Evolutionary conservation across 1,284 basidiomycete genomes (phyloP).

Genomic region (Trametes versicolor): DNA sequence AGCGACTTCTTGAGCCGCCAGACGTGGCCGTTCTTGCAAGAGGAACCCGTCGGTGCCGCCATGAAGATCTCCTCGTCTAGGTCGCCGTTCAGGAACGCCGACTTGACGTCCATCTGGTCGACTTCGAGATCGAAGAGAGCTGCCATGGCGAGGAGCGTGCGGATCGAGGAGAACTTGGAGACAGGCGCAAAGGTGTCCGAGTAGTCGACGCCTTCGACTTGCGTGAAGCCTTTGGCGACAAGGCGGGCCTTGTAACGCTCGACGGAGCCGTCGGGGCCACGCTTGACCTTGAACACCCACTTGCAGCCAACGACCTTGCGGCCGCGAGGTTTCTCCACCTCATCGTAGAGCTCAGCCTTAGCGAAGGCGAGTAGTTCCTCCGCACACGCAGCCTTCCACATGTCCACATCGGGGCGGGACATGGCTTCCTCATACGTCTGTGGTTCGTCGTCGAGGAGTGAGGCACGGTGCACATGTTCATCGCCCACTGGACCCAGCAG

Average conservation of each 20-base stretch:
- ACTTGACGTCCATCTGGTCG: conserved; percentile 55
- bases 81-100: conserved; percentile 53
- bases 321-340: conserved; percentile 38
- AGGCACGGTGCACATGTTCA: conserved; percentile 10
- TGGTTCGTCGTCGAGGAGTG: conserved; percentile 22
- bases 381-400: conserved; percentile 27
- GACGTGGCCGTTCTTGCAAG: conserved; percentile 38
- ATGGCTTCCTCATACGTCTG: conserved; percentile 30
- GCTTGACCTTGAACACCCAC: conserved; percentile 46
- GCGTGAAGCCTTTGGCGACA: conserved; percentile 1
- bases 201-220: conserved; percentile 49
- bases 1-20: conserved; percentile 39
- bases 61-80: conserved; percentile 54
- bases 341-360: conserved; percentile 23
- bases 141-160: conserved; percentile 49
- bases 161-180: conserved; percentile 47
- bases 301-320: conserved; percentile 41
- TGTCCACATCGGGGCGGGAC: conserved; percentile 23
- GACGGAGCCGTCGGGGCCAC: conserved; percentile 41
- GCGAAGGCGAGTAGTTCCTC: conserved; percentile 25
- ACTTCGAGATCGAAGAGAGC: conserved; percentile 46
- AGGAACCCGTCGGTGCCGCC: conserved; percentile 45
- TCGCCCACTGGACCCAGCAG: conserved; percentile 23
- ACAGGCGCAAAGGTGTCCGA: conserved; percentile 55
- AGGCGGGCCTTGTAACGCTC: conserved; percentile 9